Base-by-base conservation (phyloP, 202 grass and related monocot genomes). In the Schoenoplectus triqueter region DNA sequence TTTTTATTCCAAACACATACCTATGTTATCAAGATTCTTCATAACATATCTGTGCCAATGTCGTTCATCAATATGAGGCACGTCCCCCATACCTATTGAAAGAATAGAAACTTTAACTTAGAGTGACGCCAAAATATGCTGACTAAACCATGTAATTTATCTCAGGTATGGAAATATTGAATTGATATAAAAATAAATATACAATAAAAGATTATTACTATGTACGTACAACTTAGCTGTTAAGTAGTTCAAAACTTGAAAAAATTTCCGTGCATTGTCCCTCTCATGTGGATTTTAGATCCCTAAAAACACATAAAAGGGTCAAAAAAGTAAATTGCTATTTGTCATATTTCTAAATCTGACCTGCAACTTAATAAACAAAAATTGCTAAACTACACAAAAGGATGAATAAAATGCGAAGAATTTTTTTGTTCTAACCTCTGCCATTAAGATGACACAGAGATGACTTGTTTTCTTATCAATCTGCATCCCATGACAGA, bases 151-250 rank as follows among this genome's bases (percentile, higher is more conserved):
- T 50, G 18, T 7, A 48, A 50, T 55, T 84, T 19, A 60, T 11
- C 6, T 6, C 11, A 66, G 1, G 52, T 64, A 31, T 14, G 56
- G 47, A 39, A 83, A 10, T 3, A 31, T 44, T 60, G 1, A 77
- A 49, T 8, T 46, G 20, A 72, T 47, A 18, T 44, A 31, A 10
- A 75, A 31, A 31, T 31, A 11, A 86, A 56, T 44, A 84, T 15
- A 55, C 2, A 67, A 54, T 56, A 88, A 62, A 39, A 44, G 22
- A 66, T 19, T 31, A 44, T 50, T 71, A 57, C 4, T 52, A 17
- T 60, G 18, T 67, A 56, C 79, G 87, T 87, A 91, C 92, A 91
- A 77, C 80, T 86, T 86, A 70, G 87, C 78, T 74, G 89, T 87
- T 86, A 85, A 85, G 19, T 78, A 84, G 52, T 91, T 72, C 50